Conservation (phyloP, 2,329 filamentous ascomycete genomes). For the Zymoseptoria brevis region DNA sequence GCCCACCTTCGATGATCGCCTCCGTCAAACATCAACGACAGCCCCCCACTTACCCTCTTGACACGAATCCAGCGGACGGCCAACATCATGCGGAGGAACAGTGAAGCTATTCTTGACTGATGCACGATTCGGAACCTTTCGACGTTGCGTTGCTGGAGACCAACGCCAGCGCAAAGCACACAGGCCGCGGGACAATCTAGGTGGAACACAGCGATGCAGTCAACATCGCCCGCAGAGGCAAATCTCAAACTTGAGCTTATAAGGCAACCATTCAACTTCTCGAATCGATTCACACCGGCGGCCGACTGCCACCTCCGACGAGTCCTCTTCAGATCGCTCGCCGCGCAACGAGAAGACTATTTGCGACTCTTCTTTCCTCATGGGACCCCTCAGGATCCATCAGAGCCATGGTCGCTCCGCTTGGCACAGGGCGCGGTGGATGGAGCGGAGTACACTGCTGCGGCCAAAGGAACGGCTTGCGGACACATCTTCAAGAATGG, state of each 20-base stretch:
- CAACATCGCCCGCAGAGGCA: constrained; percentile 51
- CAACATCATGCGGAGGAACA: not conserved
- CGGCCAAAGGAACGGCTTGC: constrained; percentile 84
- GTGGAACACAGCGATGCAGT: constrained; percentile 8
- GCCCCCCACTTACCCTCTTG: not conserved
- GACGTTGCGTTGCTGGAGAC: not conserved
- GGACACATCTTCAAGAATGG: constrained; percentile 95
- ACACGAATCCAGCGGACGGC: too few relatives aligned
- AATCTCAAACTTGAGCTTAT: constrained; percentile 77
- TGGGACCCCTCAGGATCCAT: constrained; percentile 37
- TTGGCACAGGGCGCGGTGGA: constrained; percentile 88
- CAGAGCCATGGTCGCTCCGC: constrained; percentile 59
- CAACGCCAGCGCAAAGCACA: not conserved
- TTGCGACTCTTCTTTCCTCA: constrained; percentile 75
- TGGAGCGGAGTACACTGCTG: constrained; percentile 88
- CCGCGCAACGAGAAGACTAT: constrained; percentile 64
- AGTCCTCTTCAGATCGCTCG: constrained; percentile 80
- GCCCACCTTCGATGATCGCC: not conserved
- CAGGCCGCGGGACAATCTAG: not conserved
- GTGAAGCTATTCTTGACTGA: constrained; percentile 6
- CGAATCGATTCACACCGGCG: constrained; percentile 65
- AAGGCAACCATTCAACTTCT: constrained; percentile 64
- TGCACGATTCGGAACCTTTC: not conserved
- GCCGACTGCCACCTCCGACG: constrained; percentile 66
- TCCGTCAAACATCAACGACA: not conserved